Evolutionary conservation across 148 eudicot genomes (phyloP).

Genomic region (Agrostemma githago): DNA sequence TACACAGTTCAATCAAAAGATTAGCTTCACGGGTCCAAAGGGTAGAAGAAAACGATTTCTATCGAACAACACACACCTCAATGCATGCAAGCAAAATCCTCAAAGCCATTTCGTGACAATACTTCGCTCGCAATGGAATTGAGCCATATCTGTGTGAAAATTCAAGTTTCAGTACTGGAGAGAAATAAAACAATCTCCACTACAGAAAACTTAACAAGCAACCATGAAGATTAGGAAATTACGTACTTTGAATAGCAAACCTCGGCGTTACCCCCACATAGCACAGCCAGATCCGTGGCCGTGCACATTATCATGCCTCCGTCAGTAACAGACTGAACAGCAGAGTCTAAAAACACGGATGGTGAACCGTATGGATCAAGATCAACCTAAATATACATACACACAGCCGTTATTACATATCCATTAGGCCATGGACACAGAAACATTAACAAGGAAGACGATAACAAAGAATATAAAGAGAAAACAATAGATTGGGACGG

Average conservation of each 20-base stretch:
- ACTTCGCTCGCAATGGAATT: slow-evolving; percentile 75
- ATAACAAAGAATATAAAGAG: not conserved
- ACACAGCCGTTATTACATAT: not conserved
- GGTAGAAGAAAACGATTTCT: too few relatives aligned
- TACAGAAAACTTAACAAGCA: not conserved
- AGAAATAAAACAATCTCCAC: not conserved
- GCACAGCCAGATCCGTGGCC: slow-evolving; percentile 97
- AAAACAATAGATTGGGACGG: too few relatives aligned
- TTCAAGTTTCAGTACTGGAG: slow-evolving; percentile 22
- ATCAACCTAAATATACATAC: slow-evolving; percentile 65
- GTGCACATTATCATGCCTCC: slow-evolving; percentile 98
- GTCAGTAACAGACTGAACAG: slow-evolving; percentile 85
- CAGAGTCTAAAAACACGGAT: slow-evolving; percentile 93
- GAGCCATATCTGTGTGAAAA: slow-evolving; percentile 75
- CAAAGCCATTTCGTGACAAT: slow-evolving; percentile 97
- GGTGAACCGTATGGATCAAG: slow-evolving; percentile 99
- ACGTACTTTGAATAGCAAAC: slow-evolving; percentile 98
- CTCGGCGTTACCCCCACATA: slow-evolving; percentile 94
- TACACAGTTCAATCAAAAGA: slow-evolving; percentile 29
- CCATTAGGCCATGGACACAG: not conserved
- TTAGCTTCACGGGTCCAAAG: slow-evolving; percentile 5
- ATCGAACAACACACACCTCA: slow-evolving; percentile 44
- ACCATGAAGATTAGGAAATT: slow-evolving; percentile 3
- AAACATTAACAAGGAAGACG: not conserved
- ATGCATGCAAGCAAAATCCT: slow-evolving; percentile 87